phyloP scores from a whole-genome alignment of 768 basidiomycete species.

The Gloeostereum incarnatum region DNA sequence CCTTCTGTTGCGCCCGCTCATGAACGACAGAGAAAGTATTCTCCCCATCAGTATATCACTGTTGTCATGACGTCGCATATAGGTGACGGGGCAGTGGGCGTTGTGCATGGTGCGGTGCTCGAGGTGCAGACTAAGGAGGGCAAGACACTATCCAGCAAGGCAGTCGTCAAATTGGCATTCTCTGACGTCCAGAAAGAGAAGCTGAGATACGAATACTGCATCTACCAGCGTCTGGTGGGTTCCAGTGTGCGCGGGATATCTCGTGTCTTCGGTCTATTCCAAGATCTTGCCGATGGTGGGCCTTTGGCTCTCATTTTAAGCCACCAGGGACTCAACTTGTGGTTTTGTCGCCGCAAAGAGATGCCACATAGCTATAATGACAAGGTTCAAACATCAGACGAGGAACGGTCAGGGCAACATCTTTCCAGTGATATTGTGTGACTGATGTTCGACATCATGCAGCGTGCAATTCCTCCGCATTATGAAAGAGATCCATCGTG shows the following conservation, averaged over 20 bases:
- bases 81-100: constrained; percentile 6
- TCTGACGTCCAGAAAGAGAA: constrained; percentile 2
- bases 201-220: constrained; percentile 7
- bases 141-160: not conserved
- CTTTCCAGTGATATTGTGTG: no score
- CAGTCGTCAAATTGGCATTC: constrained; percentile 11
- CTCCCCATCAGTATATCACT: not conserved
- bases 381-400: no score
- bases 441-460: no score
- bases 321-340: no score
- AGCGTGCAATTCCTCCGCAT: no score
- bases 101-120: constrained; percentile 6
- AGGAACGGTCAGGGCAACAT: no score
- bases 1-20: no score
- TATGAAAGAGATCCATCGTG: no score
- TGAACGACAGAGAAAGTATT: no score
- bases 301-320: constrained; percentile 4
- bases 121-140: constrained; percentile 3
- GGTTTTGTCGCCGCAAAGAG: no score
- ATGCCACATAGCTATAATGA: no score
- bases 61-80: constrained; percentile 4
- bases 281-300: constrained; percentile 5
- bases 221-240: constrained; percentile 6
- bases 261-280: constrained; percentile 7
- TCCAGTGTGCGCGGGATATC: constrained; percentile 1